phyloP scores from a whole-genome alignment of 208 protist species.

The Porcisia deanei region DNA sequence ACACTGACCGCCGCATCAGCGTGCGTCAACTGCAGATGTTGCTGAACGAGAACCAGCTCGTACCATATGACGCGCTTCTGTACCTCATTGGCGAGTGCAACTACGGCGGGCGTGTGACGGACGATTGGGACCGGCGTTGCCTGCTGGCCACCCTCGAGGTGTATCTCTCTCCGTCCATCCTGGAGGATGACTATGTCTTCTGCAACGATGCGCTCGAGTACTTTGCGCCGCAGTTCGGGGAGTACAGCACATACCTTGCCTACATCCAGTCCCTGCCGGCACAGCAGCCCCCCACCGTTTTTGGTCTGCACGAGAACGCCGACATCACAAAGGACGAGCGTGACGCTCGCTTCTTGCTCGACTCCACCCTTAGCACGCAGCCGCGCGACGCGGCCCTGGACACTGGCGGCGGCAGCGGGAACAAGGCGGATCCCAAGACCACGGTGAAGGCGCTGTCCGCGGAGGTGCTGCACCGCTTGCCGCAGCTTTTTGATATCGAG shows the following conservation, averaged over 20 bases:
- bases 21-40: slow-evolving; percentile 96
- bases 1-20: slow-evolving; percentile 95
- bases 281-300: slow-evolving; percentile 89
- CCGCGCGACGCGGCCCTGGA: slow-evolving; percentile 60
- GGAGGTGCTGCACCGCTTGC: slow-evolving; percentile 89
- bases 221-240: slow-evolving; percentile 82
- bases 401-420: slow-evolving; percentile 1
- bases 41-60: slow-evolving; percentile 87
- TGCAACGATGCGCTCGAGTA: slow-evolving; percentile 81
- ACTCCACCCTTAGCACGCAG: slow-evolving; percentile 88
- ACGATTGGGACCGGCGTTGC: slow-evolving; percentile 93
- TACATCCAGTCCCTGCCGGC: slow-evolving; percentile 85
- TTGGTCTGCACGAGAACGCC: slow-evolving; percentile 95
- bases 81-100: slow-evolving; percentile 94
- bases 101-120: slow-evolving; percentile 94
- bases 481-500: slow-evolving; percentile 91
- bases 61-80: slow-evolving; percentile 95
- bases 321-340: slow-evolving; percentile 95
- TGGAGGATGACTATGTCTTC: slow-evolving; percentile 93
- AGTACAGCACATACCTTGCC: slow-evolving; percentile 82
- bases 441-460: slow-evolving; percentile 83
- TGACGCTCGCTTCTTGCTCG: slow-evolving; percentile 85
- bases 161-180: slow-evolving; percentile 86
- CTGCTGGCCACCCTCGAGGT: slow-evolving; percentile 90
- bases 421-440: slow-evolving; percentile 82